These are phyloP conservation scores for Tolypocladium tropicale DNA, from an alignment of 2,329 filamentous ascomycete species.

Conservation along the genomic window DNA sequence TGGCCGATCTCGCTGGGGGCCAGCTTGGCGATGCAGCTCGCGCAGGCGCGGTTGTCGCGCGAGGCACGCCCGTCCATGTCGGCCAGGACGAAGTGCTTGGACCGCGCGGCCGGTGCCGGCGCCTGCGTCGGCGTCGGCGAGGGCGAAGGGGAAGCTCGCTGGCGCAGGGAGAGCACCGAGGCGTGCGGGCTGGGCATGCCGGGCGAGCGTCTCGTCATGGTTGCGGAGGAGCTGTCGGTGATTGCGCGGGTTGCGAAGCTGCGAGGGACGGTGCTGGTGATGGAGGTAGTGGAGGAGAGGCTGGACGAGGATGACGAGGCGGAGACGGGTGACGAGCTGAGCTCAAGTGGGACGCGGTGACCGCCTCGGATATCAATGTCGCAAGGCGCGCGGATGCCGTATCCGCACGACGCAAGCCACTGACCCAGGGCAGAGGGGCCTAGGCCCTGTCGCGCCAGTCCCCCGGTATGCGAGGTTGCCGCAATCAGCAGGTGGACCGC, in stretches of 20 bases:
- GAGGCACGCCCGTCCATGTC: conserved; percentile 27
- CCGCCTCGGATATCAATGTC: background rate
- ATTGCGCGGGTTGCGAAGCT: background rate
- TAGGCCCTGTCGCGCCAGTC: background rate
- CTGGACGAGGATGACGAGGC: background rate
- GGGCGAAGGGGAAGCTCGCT: conserved; percentile 22
- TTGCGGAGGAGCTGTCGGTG: background rate
- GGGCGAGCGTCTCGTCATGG: conserved; percentile 24
- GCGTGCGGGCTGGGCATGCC: conserved; percentile 31
- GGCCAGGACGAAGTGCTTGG: conserved; percentile 37
- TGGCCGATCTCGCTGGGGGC: conserved; percentile 15
- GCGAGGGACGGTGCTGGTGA: background rate
- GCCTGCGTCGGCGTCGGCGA: conserved; percentile 15
- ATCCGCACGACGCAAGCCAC: background rate
- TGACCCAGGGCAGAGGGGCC: background rate
- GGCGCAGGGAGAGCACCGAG: conserved; percentile 35
- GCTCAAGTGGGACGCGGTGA: background rate
- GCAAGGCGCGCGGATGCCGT: background rate
- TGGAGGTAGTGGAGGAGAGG: background rate
- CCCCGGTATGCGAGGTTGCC: background rate
- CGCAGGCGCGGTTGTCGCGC: conserved; percentile 25
- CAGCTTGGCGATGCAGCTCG: conserved; percentile 26
- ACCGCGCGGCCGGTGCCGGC: conserved; percentile 5
- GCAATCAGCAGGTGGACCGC: conserved; percentile 1
- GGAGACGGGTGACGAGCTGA: background rate